Evolutionary conservation across 139 green algal species (phyloP), one percentile per base, ranked within the genome.

Genomic region (Mesotaenium endlicherianum): DNA sequence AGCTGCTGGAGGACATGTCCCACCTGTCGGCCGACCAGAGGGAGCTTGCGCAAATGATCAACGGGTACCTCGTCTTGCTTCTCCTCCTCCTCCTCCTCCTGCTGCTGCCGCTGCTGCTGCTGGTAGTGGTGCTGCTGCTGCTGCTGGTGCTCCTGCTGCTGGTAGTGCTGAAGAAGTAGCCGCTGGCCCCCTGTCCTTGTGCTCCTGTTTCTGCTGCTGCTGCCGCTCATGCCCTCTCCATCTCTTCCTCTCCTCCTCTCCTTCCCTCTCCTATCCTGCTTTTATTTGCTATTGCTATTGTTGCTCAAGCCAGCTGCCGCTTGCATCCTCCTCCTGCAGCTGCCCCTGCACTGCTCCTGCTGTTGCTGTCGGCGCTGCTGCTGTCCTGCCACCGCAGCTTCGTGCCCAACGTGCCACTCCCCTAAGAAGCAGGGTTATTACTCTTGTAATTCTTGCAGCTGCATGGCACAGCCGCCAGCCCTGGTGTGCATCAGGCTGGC

Each of bases 1-100:
- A 85, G 55, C 79, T 85, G 39, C 79, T 85, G 64, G 36, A 79
- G 67, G 79, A 85, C 79, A 45, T n/a, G 20, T 16, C 39, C 8
- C 41, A 79, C 42, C 79, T 85, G 5, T 42, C 64, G 0, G 31
- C 43, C 2, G 79, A 85, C 42, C 79, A 79, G 67, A 5, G 26
- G 40, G 79, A 85, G 43, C 67, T 85, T 1, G 16, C 38, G 2
- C 41, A 71, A 5, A 85, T 85, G 79, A 85, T 85, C 39, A 31
- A 42, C 0, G 79, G 79, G 42, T 78, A 68, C 67, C 8, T 72
- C 20, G 50, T 64, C 50, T 64, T 64, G 20, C 50, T 34, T 64
- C 50, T 26, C 20, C 20, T n/a, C n/a, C n/a, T n/a, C n/a, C n/a
- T n/a, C 53, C 53, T 20, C 53, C 20, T 20, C 26, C 53, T 20